phyloP scores from a whole-genome alignment of 805 yeast species.

The Lachancea kluyveri region DNA sequence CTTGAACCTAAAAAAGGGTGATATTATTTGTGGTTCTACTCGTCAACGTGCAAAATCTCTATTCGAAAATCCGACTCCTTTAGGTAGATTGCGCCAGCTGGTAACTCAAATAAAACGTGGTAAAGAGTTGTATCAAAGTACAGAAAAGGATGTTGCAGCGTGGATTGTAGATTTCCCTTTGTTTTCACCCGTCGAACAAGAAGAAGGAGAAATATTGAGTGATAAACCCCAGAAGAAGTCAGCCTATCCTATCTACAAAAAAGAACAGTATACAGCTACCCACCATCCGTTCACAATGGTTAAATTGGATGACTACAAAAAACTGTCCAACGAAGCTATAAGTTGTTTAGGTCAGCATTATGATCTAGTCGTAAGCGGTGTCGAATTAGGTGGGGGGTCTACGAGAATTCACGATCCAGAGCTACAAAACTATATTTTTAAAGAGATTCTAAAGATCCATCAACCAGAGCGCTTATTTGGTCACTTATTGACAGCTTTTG shows the following conservation, averaged over 20 bases:
- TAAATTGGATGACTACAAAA: slow-evolving; percentile 56
- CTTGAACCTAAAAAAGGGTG: slow-evolving; percentile 54
- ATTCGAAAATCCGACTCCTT: slow-evolving; percentile 93
- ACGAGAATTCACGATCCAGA: slow-evolving; percentile 85
- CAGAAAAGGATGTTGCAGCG: slow-evolving; percentile 40
- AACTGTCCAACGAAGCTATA: slow-evolving; percentile 47
- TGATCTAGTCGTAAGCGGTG: slow-evolving; percentile 89
- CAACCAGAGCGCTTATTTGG: slow-evolving; percentile 68
- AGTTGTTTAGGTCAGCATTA: slow-evolving; percentile 83
- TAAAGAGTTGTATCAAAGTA: slow-evolving; percentile 21
- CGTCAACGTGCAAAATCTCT: slow-evolving; percentile 47
- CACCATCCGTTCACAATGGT: slow-evolving; percentile 99
- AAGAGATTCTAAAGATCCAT: slow-evolving; percentile 51
- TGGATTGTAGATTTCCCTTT: slow-evolving; percentile 96
- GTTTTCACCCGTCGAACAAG: slow-evolving; percentile 65
- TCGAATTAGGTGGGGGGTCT: slow-evolving; percentile 96
- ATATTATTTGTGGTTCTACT: slow-evolving; percentile 72
- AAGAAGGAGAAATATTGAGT: slow-evolving; percentile 10
- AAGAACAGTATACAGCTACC: slow-evolving; percentile 50
- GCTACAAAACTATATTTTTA: slow-evolving; percentile 68
- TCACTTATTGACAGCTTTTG: slow-evolving; percentile 74
- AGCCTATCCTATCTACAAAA: slow-evolving; percentile 57
- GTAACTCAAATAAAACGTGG: slow-evolving; percentile 49
- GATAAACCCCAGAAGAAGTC: too few species aligned
- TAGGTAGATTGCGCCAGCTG: slow-evolving; percentile 79